Evolutionary conservation across 495 filamentous ascomycete species (phyloP).

Genomic region (Aspergillus coremiiformis): DNA sequence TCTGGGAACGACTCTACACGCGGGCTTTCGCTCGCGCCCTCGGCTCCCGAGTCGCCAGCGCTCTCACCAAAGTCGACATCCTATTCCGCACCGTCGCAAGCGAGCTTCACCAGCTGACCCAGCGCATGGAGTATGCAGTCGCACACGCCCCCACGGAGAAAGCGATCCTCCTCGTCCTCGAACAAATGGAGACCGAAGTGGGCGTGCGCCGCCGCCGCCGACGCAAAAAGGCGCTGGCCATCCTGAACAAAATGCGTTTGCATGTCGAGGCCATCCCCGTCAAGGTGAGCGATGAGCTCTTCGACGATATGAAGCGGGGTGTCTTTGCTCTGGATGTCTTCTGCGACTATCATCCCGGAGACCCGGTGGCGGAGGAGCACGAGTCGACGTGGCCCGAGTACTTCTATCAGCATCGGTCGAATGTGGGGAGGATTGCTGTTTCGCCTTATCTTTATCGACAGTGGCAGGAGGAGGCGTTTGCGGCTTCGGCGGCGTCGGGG

Average conservation of each 20-base stretch:
- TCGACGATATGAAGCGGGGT: slow-evolving; percentile 21
- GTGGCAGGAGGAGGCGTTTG: slow-evolving; percentile 8
- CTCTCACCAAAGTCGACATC: slow-evolving; percentile 12
- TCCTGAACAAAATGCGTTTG: slow-evolving; percentile 13
- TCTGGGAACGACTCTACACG: slow-evolving; percentile 19
- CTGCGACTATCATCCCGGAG: slow-evolving; percentile 23
- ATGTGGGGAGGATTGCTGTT: slow-evolving; percentile 6
- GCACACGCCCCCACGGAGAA: slow-evolving; percentile 9
- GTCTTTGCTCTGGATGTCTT: slow-evolving; percentile 19
- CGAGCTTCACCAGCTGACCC: slow-evolving; percentile 17
- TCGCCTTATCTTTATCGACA: slow-evolving; percentile 15
- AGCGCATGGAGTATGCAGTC: slow-evolving; percentile 10
- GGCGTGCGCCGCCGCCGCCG: slow-evolving; percentile 10
- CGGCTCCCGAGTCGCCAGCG: slow-evolving; percentile 4
- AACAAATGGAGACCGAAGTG: slow-evolving; percentile 22
- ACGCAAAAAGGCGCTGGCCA: slow-evolving; percentile 15
- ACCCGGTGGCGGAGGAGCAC: slow-evolving; percentile 12
- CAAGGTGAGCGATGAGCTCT: slow-evolving; percentile 16
- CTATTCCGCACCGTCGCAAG: slow-evolving; percentile 17
- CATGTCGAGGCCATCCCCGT: slow-evolving; percentile 19
- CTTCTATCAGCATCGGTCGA: slow-evolving; percentile 1
- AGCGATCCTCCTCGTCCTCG: slow-evolving; percentile 14
- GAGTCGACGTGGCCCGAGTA: slow-evolving; percentile 11
- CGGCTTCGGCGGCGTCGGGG: slow-evolving; percentile 1
- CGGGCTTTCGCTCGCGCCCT: slow-evolving; percentile 10